A percentile compares a stretch with the other conserved stretches of the same genome.
Evolutionary conservation across 2,329 filamentous ascomycete species (phyloP).

Genomic region (Colletotrichum filicis): DNA sequence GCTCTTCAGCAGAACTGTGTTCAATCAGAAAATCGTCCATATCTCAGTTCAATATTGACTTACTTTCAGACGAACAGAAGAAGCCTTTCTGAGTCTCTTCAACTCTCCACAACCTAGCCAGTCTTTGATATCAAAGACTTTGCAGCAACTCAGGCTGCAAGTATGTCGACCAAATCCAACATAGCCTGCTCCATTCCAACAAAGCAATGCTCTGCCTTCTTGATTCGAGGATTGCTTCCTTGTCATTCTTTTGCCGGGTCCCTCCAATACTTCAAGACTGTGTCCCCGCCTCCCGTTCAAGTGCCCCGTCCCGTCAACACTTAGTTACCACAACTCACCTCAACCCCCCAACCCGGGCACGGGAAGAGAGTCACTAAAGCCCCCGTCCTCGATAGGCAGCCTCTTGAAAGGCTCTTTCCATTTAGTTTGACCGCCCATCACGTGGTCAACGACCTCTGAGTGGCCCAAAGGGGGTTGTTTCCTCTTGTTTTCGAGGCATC

Average conservation of each 20-base stretch:
- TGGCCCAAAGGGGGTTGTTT: not conserved
- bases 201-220: not conserved
- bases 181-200: not conserved
- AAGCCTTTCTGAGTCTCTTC: not conserved
- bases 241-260: not conserved
- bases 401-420: not conserved
- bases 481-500: not conserved
- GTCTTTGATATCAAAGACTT: not conserved
- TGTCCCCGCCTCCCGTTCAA: not conserved
- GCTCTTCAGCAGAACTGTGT: not conserved
- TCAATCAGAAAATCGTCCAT: not conserved
- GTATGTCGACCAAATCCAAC: no score
- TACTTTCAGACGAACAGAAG: not conserved
- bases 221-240: not conserved
- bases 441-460: not conserved
- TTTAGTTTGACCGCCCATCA: not conserved
- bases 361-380: not conserved
- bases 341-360: not conserved
- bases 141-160: not conserved
- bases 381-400: not conserved
- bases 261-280: not conserved
- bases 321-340: not conserved
- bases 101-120: not conserved
- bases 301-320: not conserved
- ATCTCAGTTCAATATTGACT: not conserved